These are phyloP conservation scores for Angomonas ambiguus DNA, from an alignment of 208 protist species.

Conservation along the genomic window DNA sequence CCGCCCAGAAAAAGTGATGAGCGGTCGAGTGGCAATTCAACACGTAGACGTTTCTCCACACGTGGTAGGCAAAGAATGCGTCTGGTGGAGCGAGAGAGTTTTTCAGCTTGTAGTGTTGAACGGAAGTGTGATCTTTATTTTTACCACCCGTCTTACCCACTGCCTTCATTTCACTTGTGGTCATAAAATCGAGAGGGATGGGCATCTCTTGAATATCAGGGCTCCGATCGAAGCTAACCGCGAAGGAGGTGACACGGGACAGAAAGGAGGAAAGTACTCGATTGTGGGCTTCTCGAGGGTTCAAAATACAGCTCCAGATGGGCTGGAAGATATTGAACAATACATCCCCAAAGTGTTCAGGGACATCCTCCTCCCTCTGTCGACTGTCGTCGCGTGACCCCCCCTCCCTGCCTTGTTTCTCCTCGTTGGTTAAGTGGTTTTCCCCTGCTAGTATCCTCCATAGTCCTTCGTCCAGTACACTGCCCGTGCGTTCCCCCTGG, in stretches of 20 bases:
- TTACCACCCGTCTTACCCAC: background rate
- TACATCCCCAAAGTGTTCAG: constrained; percentile 77
- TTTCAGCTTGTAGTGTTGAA: constrained; percentile 43
- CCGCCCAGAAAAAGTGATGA: constrained; percentile 16
- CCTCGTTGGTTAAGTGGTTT: background rate
- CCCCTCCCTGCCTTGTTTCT: constrained; percentile 18
- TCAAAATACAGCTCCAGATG: constrained; percentile 93
- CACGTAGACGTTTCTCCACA: constrained; percentile 96
- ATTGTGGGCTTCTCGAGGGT: constrained; percentile 33
- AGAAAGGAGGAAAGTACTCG: constrained; percentile 3
- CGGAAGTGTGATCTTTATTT: background rate
- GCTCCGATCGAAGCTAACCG: constrained; percentile 1
- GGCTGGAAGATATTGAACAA: constrained; percentile 96
- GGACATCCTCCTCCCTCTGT: constrained; percentile 14
- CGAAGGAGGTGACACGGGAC: constrained; percentile 9
- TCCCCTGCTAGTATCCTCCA: background rate
- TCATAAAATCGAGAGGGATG: background rate
- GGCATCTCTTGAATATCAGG: background rate
- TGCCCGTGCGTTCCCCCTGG: background rate
- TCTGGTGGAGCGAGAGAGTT: constrained; percentile 92
- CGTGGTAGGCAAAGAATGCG: constrained; percentile 96
- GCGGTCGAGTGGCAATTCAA: constrained; percentile 91
- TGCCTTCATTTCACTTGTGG: background rate
- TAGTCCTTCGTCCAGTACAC: background rate
- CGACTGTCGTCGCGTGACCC: background rate